Evolutionary conservation across 306 rosid genomes (phyloP), one percentile per base, ranked within the genome.

Genomic region (Parietaria judaica): DNA sequence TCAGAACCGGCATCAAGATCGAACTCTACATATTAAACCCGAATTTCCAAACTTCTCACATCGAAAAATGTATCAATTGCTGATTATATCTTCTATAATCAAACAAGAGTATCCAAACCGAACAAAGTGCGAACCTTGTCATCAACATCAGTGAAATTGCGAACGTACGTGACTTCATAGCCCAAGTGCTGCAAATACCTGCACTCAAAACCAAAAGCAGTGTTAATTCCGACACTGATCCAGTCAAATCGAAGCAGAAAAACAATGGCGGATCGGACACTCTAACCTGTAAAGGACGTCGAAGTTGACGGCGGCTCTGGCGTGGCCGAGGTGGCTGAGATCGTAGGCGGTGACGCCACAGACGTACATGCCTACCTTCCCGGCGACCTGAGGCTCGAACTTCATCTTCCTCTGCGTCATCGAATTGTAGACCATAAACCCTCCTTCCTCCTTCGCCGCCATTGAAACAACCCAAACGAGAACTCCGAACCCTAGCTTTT

Each of bases 61-160:
- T n/a, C n/a, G n/a, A n/a, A n/a, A n/a, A n/a, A n/a, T n/a, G n/a
- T n/a, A n/a, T n/a, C n/a, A n/a, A n/a, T n/a, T n/a, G n/a, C n/a
- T n/a, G n/a, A n/a, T n/a, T n/a, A n/a, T n/a, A n/a, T n/a, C n/a
- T n/a, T n/a, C n/a, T n/a, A n/a, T n/a, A n/a, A n/a, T 39, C 44
- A 39, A 39, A 39, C 44, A 39, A 39, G 7, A 39, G 5, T 39
- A 3, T 4, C 5, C 44, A 4, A 39, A 39, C 6, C 3, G 12
- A 14, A 49, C 4, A 49, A 63, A 41, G 7, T 58, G 63, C 79
- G 72, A 79, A 86, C 99, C 96, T 92, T 92, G 80, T 92, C 99
- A 76, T 92, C 99, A 49, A 88, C 99, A 76, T 92, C 96, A 10
- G 99, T 92, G 72, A 92, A 92, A 66, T 92, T 92, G 76, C 99